phyloP scores from a whole-genome alignment of 2,329 filamentous ascomycete species.

The Alternaria alternata region DNA sequence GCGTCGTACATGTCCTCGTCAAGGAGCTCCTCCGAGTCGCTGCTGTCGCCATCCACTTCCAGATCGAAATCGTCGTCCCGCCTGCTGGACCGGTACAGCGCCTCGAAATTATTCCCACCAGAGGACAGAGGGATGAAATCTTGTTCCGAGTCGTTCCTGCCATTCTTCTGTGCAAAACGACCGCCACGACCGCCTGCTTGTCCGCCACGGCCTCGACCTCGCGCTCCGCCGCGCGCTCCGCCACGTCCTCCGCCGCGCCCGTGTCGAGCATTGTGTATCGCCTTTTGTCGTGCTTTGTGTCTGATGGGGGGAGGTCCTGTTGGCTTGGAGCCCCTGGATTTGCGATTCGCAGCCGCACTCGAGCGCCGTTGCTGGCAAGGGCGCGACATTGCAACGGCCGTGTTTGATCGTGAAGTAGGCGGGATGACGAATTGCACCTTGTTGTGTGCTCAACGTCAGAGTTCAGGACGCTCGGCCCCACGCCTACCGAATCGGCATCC shows the following conservation, averaged over 20 bases:
- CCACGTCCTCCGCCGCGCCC: constrained; percentile 10
- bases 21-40: constrained; percentile 7
- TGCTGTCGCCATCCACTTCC: constrained; percentile 20
- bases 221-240: neutral
- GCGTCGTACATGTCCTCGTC: constrained; percentile 25
- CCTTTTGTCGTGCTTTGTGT: constrained; percentile 31
- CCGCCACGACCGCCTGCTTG: constrained; percentile 13
- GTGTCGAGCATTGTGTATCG: constrained; percentile 27
- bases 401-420: neutral
- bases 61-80: constrained; percentile 18
- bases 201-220: constrained; percentile 6
- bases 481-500: constrained; percentile 6
- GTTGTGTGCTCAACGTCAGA: constrained; percentile 17
- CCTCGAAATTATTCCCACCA: constrained; percentile 28
- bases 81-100: constrained; percentile 23
- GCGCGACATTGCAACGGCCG: constrained; percentile 29
- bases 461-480: constrained; percentile 18
- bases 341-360: constrained; percentile 30
- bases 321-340: constrained; percentile 20
- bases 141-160: constrained; percentile 10
- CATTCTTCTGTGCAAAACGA: constrained; percentile 13
- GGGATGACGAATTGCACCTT: constrained; percentile 1
- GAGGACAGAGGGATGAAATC: constrained; percentile 24
- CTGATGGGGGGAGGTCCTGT: constrained; percentile 25
- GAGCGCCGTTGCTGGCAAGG: constrained; percentile 38